Evolutionary conservation across 192 early-diverging fungal species (phyloP).

Genomic region (Dissophora ornata): DNA sequence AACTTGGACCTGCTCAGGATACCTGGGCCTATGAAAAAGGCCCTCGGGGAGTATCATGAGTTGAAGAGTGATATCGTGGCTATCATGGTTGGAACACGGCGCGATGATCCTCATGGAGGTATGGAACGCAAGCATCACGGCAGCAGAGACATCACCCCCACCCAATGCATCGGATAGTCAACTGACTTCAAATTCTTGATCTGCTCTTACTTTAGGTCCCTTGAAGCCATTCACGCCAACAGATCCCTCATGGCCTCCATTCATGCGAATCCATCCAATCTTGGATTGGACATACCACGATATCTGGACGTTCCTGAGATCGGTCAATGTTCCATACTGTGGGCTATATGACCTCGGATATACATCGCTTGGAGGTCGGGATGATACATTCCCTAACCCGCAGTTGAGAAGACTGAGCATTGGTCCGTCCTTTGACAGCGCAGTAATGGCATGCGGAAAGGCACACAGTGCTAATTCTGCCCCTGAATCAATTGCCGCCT

Average conservation of each 20-base stretch:
- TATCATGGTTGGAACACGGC: constrained; percentile 86
- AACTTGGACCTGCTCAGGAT: constrained; percentile 72
- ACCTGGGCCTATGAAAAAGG: constrained; percentile 81
- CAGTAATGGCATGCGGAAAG: constrained; percentile 41
- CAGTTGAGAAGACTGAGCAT: constrained; percentile 60
- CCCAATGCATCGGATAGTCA: neutral
- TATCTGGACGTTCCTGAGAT: constrained; percentile 82
- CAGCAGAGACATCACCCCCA: too few species aligned
- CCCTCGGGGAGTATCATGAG: constrained; percentile 77
- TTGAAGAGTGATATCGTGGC: constrained; percentile 65
- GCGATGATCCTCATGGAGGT: constrained; percentile 79
- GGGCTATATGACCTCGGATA: constrained; percentile 91
- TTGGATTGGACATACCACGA: constrained; percentile 89
- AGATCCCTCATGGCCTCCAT: constrained; percentile 89
- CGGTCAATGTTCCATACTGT: constrained; percentile 83
- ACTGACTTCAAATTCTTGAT: neutral
- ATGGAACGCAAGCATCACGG: too few species aligned
- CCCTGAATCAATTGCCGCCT: constrained; percentile 3
- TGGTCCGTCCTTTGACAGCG: constrained; percentile 39
- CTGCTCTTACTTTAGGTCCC: constrained; percentile 11
- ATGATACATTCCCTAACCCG: constrained; percentile 90
- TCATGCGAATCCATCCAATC: constrained; percentile 93
- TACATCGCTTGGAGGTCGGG: constrained; percentile 89
- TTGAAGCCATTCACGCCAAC: constrained; percentile 75
- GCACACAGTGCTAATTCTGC: constrained; percentile 1